Percentiles rank a stretch among this genome's conserved stretches.
Evolutionary conservation across 2,329 filamentous ascomycete species (phyloP).

Genomic region (Alternaria incomplexa): DNA sequence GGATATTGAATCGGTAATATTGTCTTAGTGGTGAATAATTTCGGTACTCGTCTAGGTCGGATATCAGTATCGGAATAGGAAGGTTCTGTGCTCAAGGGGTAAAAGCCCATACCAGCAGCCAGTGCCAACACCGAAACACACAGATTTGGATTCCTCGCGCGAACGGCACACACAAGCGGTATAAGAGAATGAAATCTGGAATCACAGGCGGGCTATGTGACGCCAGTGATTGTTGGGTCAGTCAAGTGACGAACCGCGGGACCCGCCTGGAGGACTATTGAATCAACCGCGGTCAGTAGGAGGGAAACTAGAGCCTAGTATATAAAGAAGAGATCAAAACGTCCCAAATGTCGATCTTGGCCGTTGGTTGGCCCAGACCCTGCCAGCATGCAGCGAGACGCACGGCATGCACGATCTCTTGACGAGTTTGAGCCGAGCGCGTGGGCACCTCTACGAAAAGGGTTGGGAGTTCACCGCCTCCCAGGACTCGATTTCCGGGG

Average conservation of each 20-base stretch:
- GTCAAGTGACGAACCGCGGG: conserved; percentile 30
- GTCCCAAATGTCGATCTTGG: conserved; percentile 26
- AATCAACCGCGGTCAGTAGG: conserved; percentile 27
- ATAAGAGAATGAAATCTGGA: conserved; percentile 7
- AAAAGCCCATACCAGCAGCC: conserved; percentile 31
- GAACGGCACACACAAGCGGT: conserved; percentile 5
- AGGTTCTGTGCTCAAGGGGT: conserved; percentile 28
- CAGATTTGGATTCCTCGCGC: conserved; percentile 1
- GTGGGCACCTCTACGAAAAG: conserved; percentile 26
- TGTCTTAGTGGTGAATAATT: conserved; percentile 20
- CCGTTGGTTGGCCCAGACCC: conserved; percentile 28
- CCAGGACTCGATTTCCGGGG: conserved; percentile 23
- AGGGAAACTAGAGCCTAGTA: conserved; percentile 17
- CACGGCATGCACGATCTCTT: conserved; percentile 26
- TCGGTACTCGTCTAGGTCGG: conserved; percentile 30
- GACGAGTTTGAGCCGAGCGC: conserved; percentile 20
- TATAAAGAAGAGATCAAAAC: conserved; percentile 22
- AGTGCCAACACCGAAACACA: conserved; percentile 27
- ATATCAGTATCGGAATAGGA: conserved; percentile 30
- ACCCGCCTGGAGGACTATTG: conserved; percentile 29
- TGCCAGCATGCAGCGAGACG: conserved; percentile 23
- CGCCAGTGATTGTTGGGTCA: conserved; percentile 11
- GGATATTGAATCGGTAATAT: conserved; percentile 27
- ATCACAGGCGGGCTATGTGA: conserved; percentile 20
- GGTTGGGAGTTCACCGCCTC: conserved; percentile 37